Conservation (phyloP, 257 asterid genomes). For the Scutellaria minor region DNA sequence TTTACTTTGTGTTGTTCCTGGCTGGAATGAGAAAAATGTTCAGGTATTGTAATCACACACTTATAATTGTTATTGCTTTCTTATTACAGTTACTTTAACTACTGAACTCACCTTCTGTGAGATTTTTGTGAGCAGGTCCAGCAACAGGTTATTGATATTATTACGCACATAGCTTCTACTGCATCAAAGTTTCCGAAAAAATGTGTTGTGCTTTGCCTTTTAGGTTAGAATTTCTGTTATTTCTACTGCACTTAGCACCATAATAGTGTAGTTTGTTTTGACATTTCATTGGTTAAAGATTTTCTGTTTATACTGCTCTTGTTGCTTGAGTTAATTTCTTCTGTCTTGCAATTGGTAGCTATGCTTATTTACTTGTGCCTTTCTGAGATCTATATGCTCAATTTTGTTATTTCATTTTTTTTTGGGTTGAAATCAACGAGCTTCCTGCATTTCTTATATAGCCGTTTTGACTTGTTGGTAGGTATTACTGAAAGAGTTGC, state of each 20-base stretch:
- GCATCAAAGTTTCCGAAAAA: conserved; percentile 88
- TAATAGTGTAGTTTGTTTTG: not conserved
- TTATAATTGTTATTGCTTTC: conserved; percentile 5
- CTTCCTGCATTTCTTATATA: conserved; percentile 32
- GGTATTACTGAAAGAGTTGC: conserved; percentile 97
- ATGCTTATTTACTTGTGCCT: conserved; percentile 8
- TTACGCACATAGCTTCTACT: conserved; percentile 75
- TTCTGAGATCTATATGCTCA: conserved; percentile 17
- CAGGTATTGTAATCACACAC: conserved; percentile 57
- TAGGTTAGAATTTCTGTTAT: conserved; percentile 52
- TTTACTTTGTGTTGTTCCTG: conserved; percentile 88
- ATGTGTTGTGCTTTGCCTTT: conserved; percentile 88
- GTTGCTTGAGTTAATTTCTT: conserved; percentile 14
- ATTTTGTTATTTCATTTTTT: conserved; percentile 15
- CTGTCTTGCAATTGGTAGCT: conserved; percentile 18
- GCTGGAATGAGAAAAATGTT: conserved; percentile 98
- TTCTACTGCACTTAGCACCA: not conserved
- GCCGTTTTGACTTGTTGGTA: conserved; percentile 42
- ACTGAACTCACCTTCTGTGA: conserved; percentile 31
- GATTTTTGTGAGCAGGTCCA: conserved; percentile 73
- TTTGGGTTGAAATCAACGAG: conserved; percentile 12
- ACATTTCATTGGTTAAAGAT: conserved; percentile 10
- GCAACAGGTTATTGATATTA: conserved; percentile 84
- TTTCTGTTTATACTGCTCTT: conserved; percentile 1
- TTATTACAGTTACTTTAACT: conserved; percentile 17